A percentile compares a stretch with the other conserved stretches of the same genome.
These are phyloP conservation scores for Scytalidium lignicola DNA, from an alignment of 2,329 filamentous ascomycete species.

Conservation along the genomic window DNA sequence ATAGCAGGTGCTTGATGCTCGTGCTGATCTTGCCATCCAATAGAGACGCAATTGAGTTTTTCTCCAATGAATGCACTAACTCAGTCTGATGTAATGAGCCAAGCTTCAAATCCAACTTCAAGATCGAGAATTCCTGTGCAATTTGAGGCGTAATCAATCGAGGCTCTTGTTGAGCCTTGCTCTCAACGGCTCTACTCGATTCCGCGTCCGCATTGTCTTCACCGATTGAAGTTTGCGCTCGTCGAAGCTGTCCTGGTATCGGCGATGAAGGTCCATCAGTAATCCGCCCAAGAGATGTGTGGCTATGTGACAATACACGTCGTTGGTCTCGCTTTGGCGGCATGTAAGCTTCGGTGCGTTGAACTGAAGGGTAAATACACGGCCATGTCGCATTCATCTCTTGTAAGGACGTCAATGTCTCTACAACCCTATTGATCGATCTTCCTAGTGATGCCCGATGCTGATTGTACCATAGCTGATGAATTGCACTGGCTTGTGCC, in stretches of 20 bases:
- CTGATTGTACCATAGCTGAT: constrained; percentile 92
- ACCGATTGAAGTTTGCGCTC: constrained; percentile 69
- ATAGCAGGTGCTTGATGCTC: constrained; percentile 83
- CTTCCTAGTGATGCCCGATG: constrained; percentile 84
- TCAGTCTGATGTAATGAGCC: constrained; percentile 82
- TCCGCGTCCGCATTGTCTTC: constrained; percentile 54
- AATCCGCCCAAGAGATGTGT: constrained; percentile 44
- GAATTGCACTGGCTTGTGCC: constrained; percentile 73
- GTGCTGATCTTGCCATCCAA: constrained; percentile 92
- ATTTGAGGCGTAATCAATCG: constrained; percentile 87
- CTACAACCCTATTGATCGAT: constrained; percentile 80
- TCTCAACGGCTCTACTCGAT: constrained; percentile 67
- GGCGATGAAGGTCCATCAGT: constrained; percentile 22
- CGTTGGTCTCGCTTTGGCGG: constrained; percentile 47
- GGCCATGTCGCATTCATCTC: constrained; percentile 90
- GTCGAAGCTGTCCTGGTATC: constrained; percentile 50
- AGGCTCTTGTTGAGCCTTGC: constrained; percentile 61
- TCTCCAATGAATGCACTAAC: constrained; percentile 90
- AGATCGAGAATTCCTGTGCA: constrained; percentile 88
- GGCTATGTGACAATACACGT: constrained; percentile 58
- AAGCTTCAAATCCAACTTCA: constrained; percentile 92
- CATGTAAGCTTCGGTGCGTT: constrained; percentile 47
- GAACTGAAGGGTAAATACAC: constrained; percentile 86
- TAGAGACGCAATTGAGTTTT: constrained; percentile 81
- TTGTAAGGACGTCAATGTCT: constrained; percentile 77